Evolutionary conservation across 345 rosid species (phyloP).

Genomic region (Conringia planisiliqua): DNA sequence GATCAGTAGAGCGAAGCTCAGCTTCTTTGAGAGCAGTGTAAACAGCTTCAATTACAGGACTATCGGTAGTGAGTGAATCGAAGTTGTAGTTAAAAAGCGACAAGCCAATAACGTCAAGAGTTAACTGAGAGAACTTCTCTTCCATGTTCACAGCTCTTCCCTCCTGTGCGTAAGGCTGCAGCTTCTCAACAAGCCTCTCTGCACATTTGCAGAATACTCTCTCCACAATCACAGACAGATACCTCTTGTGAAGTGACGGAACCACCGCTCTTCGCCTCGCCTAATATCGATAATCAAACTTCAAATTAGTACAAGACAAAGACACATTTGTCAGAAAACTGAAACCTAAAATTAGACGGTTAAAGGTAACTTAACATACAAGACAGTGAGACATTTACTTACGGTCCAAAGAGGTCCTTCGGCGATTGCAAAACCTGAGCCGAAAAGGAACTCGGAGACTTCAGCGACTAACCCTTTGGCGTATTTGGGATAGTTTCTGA

Average conservation of each 20-base stretch:
- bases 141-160: constrained; percentile 94
- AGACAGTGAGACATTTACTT: constrained; percentile 11
- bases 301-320: not conserved
- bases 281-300: constrained; percentile 30
- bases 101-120: constrained; percentile 88
- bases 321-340: no score
- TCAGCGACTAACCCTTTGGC: constrained; percentile 89
- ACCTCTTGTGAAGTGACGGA: constrained; percentile 92
- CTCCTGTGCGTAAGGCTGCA: constrained; percentile 56
- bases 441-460: constrained; percentile 87
- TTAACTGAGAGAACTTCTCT: constrained; percentile 78
- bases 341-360: not conserved
- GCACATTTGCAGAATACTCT: constrained; percentile 88
- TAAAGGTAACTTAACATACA: not conserved
- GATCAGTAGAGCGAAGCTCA: constrained; percentile 87
- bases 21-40: constrained; percentile 94
- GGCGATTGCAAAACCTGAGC: constrained; percentile 91
- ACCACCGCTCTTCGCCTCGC: constrained; percentile 88
- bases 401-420: constrained; percentile 94
- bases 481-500: constrained; percentile 70
- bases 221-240: constrained; percentile 84
- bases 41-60: constrained; percentile 89
- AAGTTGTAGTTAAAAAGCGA: constrained; percentile 85
- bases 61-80: constrained; percentile 69
- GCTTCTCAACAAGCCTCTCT: constrained; percentile 84